Percentiles rank a stretch among this genome's conserved stretches.
These are phyloP conservation scores for Psilocybe tampanensis DNA, from an alignment of 768 basidiomycete species.

Conservation along the genomic window DNA sequence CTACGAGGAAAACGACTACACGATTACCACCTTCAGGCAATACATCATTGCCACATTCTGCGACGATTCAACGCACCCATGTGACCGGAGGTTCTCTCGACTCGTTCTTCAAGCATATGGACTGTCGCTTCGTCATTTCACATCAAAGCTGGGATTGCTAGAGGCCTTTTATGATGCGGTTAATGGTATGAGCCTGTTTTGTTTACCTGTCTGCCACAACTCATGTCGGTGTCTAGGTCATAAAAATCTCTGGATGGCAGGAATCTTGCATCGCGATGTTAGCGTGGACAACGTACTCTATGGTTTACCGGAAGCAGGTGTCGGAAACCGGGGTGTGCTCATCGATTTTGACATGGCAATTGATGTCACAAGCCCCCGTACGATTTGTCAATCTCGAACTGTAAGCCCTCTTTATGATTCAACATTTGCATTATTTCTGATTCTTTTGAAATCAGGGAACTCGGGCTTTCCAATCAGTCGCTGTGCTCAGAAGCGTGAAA, in stretches of 20 bases:
- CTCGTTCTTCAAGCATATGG: constrained; percentile 13
- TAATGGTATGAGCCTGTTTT: constrained; percentile 2
- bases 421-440: too few relatives aligned
- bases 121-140: not conserved
- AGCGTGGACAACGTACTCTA: constrained; percentile 12
- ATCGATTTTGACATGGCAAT: constrained; percentile 18
- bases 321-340: constrained; percentile 7
- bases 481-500: too few relatives aligned
- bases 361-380: not conserved
- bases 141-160: not conserved
- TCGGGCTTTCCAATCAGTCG: too few relatives aligned
- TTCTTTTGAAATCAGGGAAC: too few relatives aligned
- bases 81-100: constrained; percentile 5
- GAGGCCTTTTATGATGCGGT: constrained; percentile 11
- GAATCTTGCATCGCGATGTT: constrained; percentile 17
- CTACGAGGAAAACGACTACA: not conserved
- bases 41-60: not conserved
- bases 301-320: not conserved
- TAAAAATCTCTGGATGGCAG: not conserved
- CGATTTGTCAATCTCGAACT: too few relatives aligned
- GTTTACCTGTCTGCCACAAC: too few relatives aligned
- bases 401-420: too few relatives aligned
- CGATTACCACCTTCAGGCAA: not conserved
- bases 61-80: not conserved
- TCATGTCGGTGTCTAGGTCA: constrained; percentile 1